Evolutionary conservation across 2,329 filamentous ascomycete species (phyloP).

Genomic region (Curvularia lunata): DNA sequence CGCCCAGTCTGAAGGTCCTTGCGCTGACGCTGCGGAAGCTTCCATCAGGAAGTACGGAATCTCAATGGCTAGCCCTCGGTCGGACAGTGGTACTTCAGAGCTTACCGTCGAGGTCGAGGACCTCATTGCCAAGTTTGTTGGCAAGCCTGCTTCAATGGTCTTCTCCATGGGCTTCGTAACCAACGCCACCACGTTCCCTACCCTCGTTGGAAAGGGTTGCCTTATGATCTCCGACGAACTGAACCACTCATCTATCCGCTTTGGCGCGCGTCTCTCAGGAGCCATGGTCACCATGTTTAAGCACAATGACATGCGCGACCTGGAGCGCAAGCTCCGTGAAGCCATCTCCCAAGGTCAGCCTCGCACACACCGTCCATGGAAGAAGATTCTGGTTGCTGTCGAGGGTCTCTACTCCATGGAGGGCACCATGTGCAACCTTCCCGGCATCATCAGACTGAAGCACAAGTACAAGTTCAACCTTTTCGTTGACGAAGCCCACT

Average conservation of each 20-base stretch:
- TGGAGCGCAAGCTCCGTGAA: constrained; percentile 86
- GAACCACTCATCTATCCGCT: constrained; percentile 96
- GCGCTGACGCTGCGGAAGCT: constrained; percentile 90
- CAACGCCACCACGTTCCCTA: constrained; percentile 90
- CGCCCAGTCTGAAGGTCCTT: constrained; percentile 95
- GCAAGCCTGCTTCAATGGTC: constrained; percentile 92
- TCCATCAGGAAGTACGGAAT: constrained; percentile 85
- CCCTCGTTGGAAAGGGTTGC: constrained; percentile 89
- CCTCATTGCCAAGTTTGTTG: constrained; percentile 87
- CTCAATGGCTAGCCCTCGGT: constrained; percentile 78
- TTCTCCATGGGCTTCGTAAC: constrained; percentile 99
- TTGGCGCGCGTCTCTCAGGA: constrained; percentile 90
- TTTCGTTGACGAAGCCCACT: constrained; percentile 96
- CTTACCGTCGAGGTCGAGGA: constrained; percentile 88
- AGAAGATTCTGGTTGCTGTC: constrained; percentile 96
- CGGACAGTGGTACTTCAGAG: constrained; percentile 85
- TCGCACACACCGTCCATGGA: constrained; percentile 98
- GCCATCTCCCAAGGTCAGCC: constrained; percentile 96
- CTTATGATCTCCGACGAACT: constrained; percentile 96
- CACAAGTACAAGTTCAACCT: constrained; percentile 96
- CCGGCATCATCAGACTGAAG: constrained; percentile 84
- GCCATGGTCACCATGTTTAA: constrained; percentile 96
- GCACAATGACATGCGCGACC: constrained; percentile 91
- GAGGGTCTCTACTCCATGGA: constrained; percentile 99
- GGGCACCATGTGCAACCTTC: constrained; percentile 98